Conservation (phyloP, 345 rosid species). For the Acer negundo region DNA sequence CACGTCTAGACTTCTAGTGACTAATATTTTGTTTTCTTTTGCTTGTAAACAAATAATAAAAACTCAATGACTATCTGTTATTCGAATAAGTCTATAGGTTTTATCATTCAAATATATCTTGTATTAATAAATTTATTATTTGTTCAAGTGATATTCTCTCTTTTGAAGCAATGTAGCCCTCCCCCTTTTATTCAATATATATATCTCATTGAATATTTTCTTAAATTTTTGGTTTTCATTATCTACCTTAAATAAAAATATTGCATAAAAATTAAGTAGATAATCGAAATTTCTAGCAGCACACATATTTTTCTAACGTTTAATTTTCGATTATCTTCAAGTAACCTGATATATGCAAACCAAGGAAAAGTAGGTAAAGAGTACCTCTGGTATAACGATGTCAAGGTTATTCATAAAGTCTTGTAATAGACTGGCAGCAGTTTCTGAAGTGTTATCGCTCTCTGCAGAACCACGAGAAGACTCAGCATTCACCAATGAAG, state of each 20-base stretch:
- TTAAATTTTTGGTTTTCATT: neutral
- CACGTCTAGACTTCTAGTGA: neutral
- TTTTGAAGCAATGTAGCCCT: neutral
- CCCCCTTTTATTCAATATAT: neutral
- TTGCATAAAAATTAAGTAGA: neutral
- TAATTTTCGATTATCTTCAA: neutral
- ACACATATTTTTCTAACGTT: neutral
- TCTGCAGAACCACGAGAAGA: constrained; percentile 45
- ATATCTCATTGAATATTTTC: neutral
- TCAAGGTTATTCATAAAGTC: constrained; percentile 63
- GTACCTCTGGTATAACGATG: constrained; percentile 66
- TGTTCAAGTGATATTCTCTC: neutral
- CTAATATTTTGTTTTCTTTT: neutral
- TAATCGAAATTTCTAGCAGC: neutral
- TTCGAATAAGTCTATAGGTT: neutral
- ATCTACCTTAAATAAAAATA: neutral
- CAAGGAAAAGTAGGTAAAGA: neutral
- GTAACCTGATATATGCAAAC: neutral
- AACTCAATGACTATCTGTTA: neutral
- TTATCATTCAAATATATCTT: neutral
- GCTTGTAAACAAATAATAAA: neutral
- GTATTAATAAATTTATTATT: neutral
- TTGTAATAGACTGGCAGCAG: constrained; percentile 48
- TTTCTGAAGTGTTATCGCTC: constrained; percentile 37
- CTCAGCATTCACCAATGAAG: constrained; percentile 49